A percentile compares a stretch with the other conserved stretches of the same genome.
These are phyloP conservation scores for Friedmanniomyces simplex DNA, from an alignment of 495 filamentous ascomycete genomes.

Conservation along the genomic window DNA sequence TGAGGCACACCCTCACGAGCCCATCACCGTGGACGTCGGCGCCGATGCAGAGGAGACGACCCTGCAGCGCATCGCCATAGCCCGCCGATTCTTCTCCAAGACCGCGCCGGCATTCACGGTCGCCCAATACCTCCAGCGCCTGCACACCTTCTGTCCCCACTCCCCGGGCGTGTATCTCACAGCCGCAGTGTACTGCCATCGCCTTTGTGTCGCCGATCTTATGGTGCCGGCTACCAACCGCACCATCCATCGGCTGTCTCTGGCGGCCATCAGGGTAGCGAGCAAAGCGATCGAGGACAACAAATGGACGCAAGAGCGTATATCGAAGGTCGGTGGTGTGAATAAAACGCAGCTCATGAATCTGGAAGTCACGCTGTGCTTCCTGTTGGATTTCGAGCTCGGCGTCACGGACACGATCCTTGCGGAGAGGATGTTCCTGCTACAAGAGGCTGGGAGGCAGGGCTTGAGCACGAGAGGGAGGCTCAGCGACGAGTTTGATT, in stretches of 20 bases:
- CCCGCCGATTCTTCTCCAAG: constrained; percentile 86
- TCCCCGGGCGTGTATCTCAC: constrained; percentile 96
- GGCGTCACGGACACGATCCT: constrained; percentile 17
- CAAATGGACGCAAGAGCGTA: constrained; percentile 69
- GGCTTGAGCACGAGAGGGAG: constrained; percentile 9
- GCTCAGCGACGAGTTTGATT: constrained; percentile 13
- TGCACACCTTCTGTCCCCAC: constrained; percentile 87
- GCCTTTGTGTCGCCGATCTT: constrained; percentile 62
- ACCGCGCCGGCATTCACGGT: constrained; percentile 68
- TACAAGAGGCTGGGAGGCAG: constrained; percentile 21
- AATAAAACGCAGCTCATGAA: constrained; percentile 64
- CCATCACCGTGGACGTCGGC: constrained; percentile 39
- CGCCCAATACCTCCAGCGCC: constrained; percentile 72
- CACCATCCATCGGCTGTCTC: constrained; percentile 78
- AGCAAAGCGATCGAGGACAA: constrained; percentile 91
- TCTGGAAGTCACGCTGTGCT: constrained; percentile 63
- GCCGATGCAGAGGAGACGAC: constrained; percentile 52
- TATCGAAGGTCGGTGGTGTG: constrained; percentile 85
- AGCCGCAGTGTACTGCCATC: constrained; percentile 78
- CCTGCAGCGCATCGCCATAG: constrained; percentile 68
- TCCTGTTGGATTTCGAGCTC: constrained; percentile 31
- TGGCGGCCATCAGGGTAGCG: constrained; percentile 74
- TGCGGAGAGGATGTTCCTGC: constrained; percentile 12
- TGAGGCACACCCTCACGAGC: constrained; percentile 31
- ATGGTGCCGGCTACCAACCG: constrained; percentile 61